Base-by-base conservation (phyloP, 768 basidiomycete genomes). In the Leccinum aurantiacum region DNA sequence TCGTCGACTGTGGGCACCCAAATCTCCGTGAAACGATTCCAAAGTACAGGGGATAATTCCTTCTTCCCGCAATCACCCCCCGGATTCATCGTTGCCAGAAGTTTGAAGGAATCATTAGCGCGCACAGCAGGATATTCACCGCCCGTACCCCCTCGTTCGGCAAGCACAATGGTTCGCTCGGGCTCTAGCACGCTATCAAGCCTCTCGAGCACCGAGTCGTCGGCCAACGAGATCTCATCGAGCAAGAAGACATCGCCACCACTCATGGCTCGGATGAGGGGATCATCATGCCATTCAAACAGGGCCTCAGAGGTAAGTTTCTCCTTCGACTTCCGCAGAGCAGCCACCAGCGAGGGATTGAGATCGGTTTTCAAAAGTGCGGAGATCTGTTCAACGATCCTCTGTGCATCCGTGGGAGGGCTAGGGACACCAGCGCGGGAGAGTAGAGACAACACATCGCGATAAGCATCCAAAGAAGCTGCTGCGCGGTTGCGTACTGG, bases 1-100 rank as follows among this genome's bases (percentile, higher is more conserved):
- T 86, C 80, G 58, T 91, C 85, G 33, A 98, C 83, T 17, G 87
- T 77, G 4, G 96, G 95, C 0, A 99, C 97, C 95, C 97, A 99
- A 33, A 99, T 96, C 72, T 99, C 97, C 4, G 97, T 99, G 76
- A 99, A 99, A 5, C 97, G 86, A 75, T 98, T 99, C 22, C 97
- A 86, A 41, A 99, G 79, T 0, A 97, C 97, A 37, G 95, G 95
- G 2, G 97, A 98, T 3, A 99, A 79, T 70, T 99, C 97, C 71
- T 98, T 99, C 80, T 99, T 99, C 24, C 97, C 97, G 67, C 95
- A 98, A 69, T 99, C 97, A 14, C 97, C 97, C 19, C 97, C 97
- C 0, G 97, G 97, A 71, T 99, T 99, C 97, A 99, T 99, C 6
- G 97, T 98, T 3, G 97, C 94, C 1, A 98, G 79, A 38, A 99